Conservation (phyloP, 2,329 filamentous ascomycete genomes). For the Aureobasidium musti region DNA sequence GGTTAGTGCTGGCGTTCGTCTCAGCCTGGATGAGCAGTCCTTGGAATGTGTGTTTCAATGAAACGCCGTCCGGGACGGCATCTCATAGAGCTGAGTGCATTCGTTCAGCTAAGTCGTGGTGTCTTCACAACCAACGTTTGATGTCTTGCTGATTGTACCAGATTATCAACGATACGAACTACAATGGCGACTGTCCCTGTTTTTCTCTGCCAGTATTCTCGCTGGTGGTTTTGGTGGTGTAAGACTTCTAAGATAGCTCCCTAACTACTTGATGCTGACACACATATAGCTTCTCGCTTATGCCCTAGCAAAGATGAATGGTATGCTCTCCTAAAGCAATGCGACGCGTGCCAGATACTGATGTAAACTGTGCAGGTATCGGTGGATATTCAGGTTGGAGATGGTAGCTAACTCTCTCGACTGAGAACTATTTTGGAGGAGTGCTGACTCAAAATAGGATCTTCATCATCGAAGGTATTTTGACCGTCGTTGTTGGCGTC, state of each 20-base stretch:
- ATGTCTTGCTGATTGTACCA: too few species aligned
- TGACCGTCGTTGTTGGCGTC: constrained; percentile 37
- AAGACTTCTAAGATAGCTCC: neutral
- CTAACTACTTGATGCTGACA: neutral
- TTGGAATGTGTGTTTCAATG: too few species aligned
- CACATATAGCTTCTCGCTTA: constrained; percentile 35
- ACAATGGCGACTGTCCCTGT: constrained; percentile 33
- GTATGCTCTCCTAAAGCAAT: constrained; percentile 11
- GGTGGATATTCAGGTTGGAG: constrained; percentile 40
- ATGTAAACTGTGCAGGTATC: constrained; percentile 1
- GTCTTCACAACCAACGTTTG: too few species aligned
- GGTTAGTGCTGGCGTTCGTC: too few species aligned
- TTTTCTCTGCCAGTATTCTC: constrained; percentile 41
- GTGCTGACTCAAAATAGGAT: constrained; percentile 32
- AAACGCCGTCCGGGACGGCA: too few species aligned
- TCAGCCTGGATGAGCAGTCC: too few species aligned
- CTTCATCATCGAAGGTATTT: constrained; percentile 39
- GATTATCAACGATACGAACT: constrained; percentile 48
- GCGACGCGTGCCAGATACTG: neutral
- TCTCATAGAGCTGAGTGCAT: too few species aligned
- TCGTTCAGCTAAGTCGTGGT: too few species aligned
- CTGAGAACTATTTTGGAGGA: constrained; percentile 19
- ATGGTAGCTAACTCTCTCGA: constrained; percentile 32
- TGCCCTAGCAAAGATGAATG: constrained; percentile 39
- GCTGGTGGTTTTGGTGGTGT: constrained; percentile 19